Evolutionary conservation across 805 yeast genomes (phyloP).

Genomic region (Maudiozyma bulderi): DNA sequence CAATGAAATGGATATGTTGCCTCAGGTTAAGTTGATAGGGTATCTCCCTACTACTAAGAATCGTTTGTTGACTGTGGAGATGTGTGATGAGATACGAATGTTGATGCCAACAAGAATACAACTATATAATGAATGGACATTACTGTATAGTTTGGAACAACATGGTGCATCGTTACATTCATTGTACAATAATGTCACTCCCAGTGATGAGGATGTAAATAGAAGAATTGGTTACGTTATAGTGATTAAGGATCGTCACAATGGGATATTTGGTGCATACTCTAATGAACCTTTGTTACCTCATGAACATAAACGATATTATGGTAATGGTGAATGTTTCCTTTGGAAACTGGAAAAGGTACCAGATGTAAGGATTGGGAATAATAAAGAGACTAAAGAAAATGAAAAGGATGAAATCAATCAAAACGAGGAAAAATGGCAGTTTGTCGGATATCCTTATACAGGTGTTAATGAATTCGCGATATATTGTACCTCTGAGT

Average conservation of each 20-base stretch:
- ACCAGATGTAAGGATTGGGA: conserved; percentile 15
- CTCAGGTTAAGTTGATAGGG: conserved; percentile 51
- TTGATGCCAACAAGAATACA: conserved; percentile 74
- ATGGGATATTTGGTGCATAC: conserved; percentile 68
- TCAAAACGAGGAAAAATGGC: conserved; percentile 20
- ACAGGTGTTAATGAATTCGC: conserved; percentile 84
- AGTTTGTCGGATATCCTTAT: conserved; percentile 75
- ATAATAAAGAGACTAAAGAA: conserved; percentile 4
- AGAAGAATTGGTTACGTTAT: conserved; percentile 63
- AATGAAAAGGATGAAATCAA: conserved; percentile 8
- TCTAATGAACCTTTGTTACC: conserved; percentile 64
- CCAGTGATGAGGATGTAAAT: conserved; percentile 32
- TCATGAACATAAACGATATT: conserved; percentile 62
- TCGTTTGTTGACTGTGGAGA: conserved; percentile 44
- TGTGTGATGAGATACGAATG: conserved; percentile 67
- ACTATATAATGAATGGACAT: conserved; percentile 64
- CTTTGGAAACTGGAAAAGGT: conserved; percentile 66
- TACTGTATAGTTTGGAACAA: conserved; percentile 80
- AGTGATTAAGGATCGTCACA: conserved; percentile 55
- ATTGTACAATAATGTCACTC: conserved; percentile 49
- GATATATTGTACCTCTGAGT: conserved; percentile 68
- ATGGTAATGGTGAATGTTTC: conserved; percentile 94
- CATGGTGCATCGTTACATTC: conserved; percentile 85
- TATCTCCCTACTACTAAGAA: conserved; percentile 50
- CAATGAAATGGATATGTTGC: conserved; percentile 34